These are phyloP conservation scores for Acanthamoeba divionensis DNA, from an alignment of 208 protist species.

Conservation along the genomic window DNA sequence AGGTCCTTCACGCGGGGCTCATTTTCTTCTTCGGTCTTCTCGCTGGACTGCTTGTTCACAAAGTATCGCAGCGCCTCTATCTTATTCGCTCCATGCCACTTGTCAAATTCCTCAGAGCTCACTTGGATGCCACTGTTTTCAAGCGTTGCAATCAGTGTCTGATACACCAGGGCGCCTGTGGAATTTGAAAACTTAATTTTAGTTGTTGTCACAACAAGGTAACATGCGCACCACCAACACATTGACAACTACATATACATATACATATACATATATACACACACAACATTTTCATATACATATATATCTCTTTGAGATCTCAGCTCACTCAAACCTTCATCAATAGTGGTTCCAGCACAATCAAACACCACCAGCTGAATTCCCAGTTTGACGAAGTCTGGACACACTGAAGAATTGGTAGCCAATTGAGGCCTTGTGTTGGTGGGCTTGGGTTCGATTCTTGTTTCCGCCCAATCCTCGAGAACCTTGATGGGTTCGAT, in stretches of 20 bases:
- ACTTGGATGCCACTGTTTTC: neutral
- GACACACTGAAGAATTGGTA: neutral
- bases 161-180: constrained; percentile 58
- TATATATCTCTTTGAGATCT: no score
- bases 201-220: no score
- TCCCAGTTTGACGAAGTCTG: constrained; percentile 1
- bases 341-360: constrained; percentile 60
- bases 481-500: neutral
- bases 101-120: constrained; percentile 39
- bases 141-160: constrained; percentile 44
- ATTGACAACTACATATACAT: no score
- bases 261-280: neutral
- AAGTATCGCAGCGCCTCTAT: constrained; percentile 59
- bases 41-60: neutral
- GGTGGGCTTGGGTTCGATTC: neutral
- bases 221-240: neutral
- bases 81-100: constrained; percentile 66
- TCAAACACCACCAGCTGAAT: constrained; percentile 67
- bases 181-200: no score
- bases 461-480: no score
- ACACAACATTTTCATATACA: neutral
- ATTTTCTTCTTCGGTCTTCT: neutral
- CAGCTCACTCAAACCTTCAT: constrained; percentile 19
- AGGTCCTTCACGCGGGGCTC: constrained; percentile 2
- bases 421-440: neutral